Percentiles rank a stretch among this genome's conserved stretches.
Conservation (phyloP, 176 grass and related monocot species). For the Tillandsia fasciculata region DNA sequence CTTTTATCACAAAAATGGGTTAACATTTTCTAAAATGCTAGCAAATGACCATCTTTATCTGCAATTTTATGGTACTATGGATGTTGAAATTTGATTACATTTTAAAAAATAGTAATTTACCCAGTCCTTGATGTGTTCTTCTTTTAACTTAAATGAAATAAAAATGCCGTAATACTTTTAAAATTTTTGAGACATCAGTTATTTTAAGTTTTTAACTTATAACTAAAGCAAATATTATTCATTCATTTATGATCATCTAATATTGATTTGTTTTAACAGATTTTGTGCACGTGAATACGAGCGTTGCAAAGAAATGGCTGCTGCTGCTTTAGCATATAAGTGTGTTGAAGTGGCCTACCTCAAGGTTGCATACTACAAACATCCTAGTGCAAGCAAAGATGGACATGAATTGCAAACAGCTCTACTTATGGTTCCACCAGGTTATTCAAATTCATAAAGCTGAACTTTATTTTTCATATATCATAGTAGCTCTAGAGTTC, state of each 20-base stretch:
- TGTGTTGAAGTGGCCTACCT: constrained; percentile 94
- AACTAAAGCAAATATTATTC: no score
- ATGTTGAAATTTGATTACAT: no score
- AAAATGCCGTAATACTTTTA: neutral
- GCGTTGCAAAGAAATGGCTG: constrained; percentile 66
- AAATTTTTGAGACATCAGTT: neutral
- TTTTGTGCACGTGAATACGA: constrained; percentile 79
- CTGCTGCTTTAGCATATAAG: constrained; percentile 87
- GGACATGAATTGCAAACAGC: constrained; percentile 64
- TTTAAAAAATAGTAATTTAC: no score
- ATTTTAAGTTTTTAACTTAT: neutral
- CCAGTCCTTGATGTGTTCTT: no score
- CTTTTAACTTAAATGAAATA: neutral
- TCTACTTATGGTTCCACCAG: constrained; percentile 56
- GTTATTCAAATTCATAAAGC: constrained; percentile 34
- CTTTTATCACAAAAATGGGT: no score
- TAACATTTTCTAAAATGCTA: no score
- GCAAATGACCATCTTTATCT: no score
- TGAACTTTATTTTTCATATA: neutral
- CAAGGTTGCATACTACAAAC: constrained; percentile 79
- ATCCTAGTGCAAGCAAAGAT: constrained; percentile 60
- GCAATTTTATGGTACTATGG: no score
- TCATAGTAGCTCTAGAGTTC: neutral
- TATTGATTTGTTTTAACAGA: constrained; percentile 27
- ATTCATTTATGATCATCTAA: constrained; percentile 3